Base-by-base conservation (phyloP, 2,329 filamentous ascomycete genomes). In the Neophaeococcomyces mojaviensis region DNA sequence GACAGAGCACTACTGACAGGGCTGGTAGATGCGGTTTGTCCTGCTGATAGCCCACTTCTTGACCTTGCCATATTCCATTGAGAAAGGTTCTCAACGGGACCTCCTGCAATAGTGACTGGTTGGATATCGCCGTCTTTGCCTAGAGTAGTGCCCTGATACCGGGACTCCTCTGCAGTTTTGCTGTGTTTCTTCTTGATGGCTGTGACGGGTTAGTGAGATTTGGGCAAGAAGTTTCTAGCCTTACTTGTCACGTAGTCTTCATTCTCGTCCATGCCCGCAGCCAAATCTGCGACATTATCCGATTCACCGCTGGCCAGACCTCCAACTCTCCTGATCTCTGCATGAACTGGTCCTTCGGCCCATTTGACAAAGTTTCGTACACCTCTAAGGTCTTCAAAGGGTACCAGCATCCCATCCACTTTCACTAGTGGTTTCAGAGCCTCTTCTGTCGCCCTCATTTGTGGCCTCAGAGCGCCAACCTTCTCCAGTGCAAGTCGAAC, bases 141-240 rank as follows among this genome's bases (percentile, higher is more conserved):
- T 9, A 97, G 72, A 0, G 92, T 77, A 0, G 90, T 95, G 24
- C 87, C 88, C 55, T 84, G 79, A 63, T 88, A 94, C 58, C 90
- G 83, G 8, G 83, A 82, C 59, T 94, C 88, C 59, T 94, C 88
- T 51, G 85, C 86, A 1, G 84, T 86, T 58, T 92, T 94, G 68
- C 83, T 88, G 64, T 94, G 86, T 61, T 94, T 95, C 68, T 89
- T 92, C 66, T 94, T 96, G 34, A 97, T 70, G 3, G 81, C 84
- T 86, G 54, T 13, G 20, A 19, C 13, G 30, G 15, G 20, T 24
- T 6, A 48, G 36, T 50, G 26, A 49, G 42, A 46, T 38, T 20
- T 34, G 13, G 31, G 36, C 13, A 38, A 44, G 32, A 26, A 26
- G 15, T 15, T 41, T 5, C 32, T 18, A 41, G 38, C 49, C 73